phyloP scores from a whole-genome alignment of 2,329 filamentous ascomycete species.

The Phyllosticta citrichinensis region DNA sequence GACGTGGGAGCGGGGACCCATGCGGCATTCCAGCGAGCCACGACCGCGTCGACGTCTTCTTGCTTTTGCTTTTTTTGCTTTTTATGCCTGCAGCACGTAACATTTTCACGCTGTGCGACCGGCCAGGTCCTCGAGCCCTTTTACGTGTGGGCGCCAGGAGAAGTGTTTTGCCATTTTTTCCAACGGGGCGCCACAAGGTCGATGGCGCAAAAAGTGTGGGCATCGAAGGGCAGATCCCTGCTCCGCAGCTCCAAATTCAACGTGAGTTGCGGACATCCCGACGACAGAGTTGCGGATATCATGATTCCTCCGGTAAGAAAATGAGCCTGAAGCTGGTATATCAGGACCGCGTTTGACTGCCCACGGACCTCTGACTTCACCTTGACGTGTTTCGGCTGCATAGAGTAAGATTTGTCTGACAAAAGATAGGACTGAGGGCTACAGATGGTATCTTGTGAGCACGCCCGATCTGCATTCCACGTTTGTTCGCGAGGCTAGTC shows the following conservation, averaged over 20 bases:
- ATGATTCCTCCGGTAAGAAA: not conserved
- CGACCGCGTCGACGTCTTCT: not conserved
- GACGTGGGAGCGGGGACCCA: not conserved
- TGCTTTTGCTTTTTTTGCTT: constrained; percentile 2
- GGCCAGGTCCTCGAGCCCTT: not conserved
- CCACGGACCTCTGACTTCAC: not conserved
- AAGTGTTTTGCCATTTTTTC: constrained; percentile 6
- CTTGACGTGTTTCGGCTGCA: not conserved
- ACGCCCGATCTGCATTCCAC: not conserved
- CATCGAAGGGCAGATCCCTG: not conserved
- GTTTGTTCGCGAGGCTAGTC: not conserved
- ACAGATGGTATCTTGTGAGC: not conserved
- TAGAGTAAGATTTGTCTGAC: not conserved
- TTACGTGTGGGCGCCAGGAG: not conserved
- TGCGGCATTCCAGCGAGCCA: not conserved
- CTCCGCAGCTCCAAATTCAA: not conserved
- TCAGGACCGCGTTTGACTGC: not conserved
- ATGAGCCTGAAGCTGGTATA: not conserved
- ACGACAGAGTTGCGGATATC: not conserved
- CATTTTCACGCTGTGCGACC: constrained; percentile 7
- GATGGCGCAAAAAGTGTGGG: not conserved
- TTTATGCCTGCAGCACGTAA: constrained; percentile 8
- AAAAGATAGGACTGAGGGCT: not conserved
- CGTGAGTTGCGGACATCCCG: not conserved
- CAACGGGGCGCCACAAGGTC: not conserved